phyloP scores from a whole-genome alignment of 306 rosid species.

The Rosa rugosa region DNA sequence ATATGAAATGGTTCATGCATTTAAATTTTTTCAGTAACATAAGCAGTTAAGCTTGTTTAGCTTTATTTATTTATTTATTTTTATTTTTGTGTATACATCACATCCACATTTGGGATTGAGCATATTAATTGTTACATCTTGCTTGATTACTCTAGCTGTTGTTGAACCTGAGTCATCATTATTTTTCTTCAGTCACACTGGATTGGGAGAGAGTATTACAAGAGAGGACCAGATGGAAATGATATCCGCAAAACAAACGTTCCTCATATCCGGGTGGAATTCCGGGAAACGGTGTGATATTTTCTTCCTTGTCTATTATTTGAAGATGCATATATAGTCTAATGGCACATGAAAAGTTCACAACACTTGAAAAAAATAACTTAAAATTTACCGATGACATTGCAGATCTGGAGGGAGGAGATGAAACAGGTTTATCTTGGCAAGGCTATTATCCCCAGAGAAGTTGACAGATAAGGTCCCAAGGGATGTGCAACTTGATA shows the following conservation, averaged over 20 bases:
- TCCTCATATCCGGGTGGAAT: slow-evolving; percentile 94
- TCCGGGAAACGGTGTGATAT: slow-evolving; percentile 75
- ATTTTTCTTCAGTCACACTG: slow-evolving; percentile 70
- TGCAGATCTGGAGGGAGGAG: slow-evolving; percentile 96
- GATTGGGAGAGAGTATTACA: slow-evolving; percentile 89
- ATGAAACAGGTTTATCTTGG: slow-evolving; percentile 85
- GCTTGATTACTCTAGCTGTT: neutral
- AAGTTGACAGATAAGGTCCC: slow-evolving; percentile 51
- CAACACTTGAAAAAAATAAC: neutral
- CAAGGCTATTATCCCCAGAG: slow-evolving; percentile 53
- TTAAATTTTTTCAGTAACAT: neutral
- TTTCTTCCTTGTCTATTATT: neutral
- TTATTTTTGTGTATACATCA: neutral
- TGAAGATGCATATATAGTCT: neutral
- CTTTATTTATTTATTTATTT: neutral
- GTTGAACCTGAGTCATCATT: slow-evolving; percentile 15
- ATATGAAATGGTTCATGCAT: neutral
- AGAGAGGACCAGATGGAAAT: slow-evolving; percentile 91
- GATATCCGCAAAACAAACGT: slow-evolving; percentile 91
- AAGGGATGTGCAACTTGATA: slow-evolving; percentile 15
- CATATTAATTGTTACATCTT: neutral
- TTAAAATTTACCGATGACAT: slow-evolving; percentile 4
- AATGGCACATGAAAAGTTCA: neutral
- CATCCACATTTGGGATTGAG: neutral
- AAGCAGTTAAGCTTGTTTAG: neutral